Evolutionary conservation across 768 basidiomycete genomes (phyloP).

Genomic region (Xanthoconium stramineum): DNA sequence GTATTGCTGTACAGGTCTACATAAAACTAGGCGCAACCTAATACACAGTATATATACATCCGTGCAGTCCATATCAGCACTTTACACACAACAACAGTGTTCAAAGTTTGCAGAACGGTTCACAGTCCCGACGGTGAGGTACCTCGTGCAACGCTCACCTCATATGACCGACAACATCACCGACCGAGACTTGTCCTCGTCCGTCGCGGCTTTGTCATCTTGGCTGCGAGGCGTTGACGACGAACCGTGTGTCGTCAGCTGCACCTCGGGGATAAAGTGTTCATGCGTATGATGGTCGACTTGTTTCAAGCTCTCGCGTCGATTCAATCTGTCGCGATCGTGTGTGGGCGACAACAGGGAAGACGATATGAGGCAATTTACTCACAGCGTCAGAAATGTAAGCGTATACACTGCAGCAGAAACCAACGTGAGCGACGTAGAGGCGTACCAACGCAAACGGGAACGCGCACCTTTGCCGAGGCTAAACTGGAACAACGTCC

Average conservation of each 20-base stretch:
- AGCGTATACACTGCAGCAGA: conserved; percentile 10
- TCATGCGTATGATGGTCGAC: not conserved
- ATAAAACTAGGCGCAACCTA: no score
- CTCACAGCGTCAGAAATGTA: conserved; percentile 14
- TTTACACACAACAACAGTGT: no score
- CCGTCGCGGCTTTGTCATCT: no score
- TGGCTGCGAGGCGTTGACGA: no score
- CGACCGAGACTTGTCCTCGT: no score
- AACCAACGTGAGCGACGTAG: not conserved
- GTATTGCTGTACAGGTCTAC: no score
- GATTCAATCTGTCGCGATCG: conserved; percentile 6
- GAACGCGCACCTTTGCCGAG: conserved; percentile 9
- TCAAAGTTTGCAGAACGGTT: no score
- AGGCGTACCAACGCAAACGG: not conserved
- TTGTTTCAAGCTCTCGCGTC: conserved; percentile 4
- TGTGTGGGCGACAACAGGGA: not conserved
- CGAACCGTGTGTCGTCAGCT: not conserved
- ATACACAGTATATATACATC: no score
- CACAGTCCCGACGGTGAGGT: no score
- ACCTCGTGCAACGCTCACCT: no score
- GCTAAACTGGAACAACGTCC: conserved; percentile 14
- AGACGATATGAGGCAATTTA: not conserved
- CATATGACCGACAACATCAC: no score
- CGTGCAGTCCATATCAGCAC: no score
- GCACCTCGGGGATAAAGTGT: not conserved